phyloP scores from a whole-genome alignment of 352 stramenopile genomes.

The Pelagophyceae sp. region DNA sequence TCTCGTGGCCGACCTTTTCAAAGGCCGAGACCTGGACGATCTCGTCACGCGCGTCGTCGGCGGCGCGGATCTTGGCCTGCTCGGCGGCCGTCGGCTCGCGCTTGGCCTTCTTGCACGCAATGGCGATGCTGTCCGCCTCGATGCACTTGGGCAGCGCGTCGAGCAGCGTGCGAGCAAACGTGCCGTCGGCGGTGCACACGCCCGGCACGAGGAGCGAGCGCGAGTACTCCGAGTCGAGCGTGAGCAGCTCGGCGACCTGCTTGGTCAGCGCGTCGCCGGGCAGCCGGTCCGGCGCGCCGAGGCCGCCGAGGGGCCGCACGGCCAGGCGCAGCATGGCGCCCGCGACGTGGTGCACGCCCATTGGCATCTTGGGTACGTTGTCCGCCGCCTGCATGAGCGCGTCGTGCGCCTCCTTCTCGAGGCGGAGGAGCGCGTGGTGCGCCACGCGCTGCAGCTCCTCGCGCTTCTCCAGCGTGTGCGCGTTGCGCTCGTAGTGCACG shows the following conservation, averaged over 20 bases:
- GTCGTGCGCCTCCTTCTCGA: slow-evolving; percentile 88
- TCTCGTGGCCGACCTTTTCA: slow-evolving; percentile 68
- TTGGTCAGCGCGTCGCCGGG: slow-evolving; percentile 77
- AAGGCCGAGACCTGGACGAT: slow-evolving; percentile 94
- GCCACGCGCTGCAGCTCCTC: slow-evolving; percentile 87
- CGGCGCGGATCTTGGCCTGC: slow-evolving; percentile 84
- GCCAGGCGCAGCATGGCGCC: slow-evolving; percentile 64
- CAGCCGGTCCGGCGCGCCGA: slow-evolving; percentile 76
- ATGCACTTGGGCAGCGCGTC: slow-evolving; percentile 58
- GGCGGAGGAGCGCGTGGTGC: slow-evolving; percentile 89
- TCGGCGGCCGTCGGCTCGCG: slow-evolving; percentile 79
- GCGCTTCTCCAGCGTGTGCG: slow-evolving; percentile 68
- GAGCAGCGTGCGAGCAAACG: slow-evolving; percentile 49
- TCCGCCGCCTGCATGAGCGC: slow-evolving; percentile 84
- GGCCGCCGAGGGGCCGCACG: slow-evolving; percentile 86
- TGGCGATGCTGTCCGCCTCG: slow-evolving; percentile 80
- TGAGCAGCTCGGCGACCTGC: slow-evolving; percentile 64
- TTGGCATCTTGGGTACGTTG: slow-evolving; percentile 86
- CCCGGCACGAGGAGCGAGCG: slow-evolving; percentile 29
- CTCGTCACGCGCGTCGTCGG: slow-evolving; percentile 82
- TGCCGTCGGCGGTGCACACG: slow-evolving; percentile 56
- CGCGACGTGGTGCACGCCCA: slow-evolving; percentile 51
- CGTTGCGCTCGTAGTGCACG: slow-evolving; percentile 72
- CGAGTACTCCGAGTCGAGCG: slow-evolving; percentile 16
- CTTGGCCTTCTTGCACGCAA: slow-evolving; percentile 83